Conservation (phyloP, 2,329 filamentous ascomycete species). For the Cryphonectria japonica region DNA sequence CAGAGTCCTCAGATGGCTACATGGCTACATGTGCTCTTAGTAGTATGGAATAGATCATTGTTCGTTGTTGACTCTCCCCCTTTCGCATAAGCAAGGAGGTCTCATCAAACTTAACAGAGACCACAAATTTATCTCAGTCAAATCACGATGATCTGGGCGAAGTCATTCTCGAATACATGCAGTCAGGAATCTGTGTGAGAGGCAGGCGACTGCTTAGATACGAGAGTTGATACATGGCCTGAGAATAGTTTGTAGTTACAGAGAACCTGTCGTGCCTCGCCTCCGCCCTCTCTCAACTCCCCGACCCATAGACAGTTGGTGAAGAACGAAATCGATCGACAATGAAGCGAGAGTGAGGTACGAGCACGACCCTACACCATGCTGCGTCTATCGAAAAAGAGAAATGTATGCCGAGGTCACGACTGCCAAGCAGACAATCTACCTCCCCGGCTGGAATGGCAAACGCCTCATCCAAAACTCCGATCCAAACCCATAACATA, state of each 20-base stretch:
- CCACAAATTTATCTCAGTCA: not conserved
- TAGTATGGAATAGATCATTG: not conserved
- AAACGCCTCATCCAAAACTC: constrained; percentile 24
- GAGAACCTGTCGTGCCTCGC: constrained; percentile 9
- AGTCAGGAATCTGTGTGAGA: not conserved
- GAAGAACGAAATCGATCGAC: constrained; percentile 21
- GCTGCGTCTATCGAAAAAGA: not conserved
- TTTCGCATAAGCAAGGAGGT: not conserved
- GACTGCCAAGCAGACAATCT: constrained; percentile 7
- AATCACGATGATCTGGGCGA: not conserved
- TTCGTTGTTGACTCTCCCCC: not conserved
- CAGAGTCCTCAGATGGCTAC: not conserved
- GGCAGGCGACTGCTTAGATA: constrained; percentile 1
- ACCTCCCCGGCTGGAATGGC: constrained; percentile 7
- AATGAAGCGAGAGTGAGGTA: constrained; percentile 13
- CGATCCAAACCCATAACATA: constrained; percentile 24
- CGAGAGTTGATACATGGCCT: constrained; percentile 21
- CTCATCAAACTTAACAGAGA: not conserved
- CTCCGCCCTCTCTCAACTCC: constrained; percentile 5
- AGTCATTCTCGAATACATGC: not conserved
- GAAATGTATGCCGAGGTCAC: constrained; percentile 9
- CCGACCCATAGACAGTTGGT: constrained; percentile 12
- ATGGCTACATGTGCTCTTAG: not conserved
- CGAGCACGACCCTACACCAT: constrained; percentile 7
- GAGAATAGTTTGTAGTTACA: constrained; percentile 24